Evolutionary conservation across 2,329 filamentous ascomycete genomes (phyloP).

Genomic region (Neoascochyta sp.): DNA sequence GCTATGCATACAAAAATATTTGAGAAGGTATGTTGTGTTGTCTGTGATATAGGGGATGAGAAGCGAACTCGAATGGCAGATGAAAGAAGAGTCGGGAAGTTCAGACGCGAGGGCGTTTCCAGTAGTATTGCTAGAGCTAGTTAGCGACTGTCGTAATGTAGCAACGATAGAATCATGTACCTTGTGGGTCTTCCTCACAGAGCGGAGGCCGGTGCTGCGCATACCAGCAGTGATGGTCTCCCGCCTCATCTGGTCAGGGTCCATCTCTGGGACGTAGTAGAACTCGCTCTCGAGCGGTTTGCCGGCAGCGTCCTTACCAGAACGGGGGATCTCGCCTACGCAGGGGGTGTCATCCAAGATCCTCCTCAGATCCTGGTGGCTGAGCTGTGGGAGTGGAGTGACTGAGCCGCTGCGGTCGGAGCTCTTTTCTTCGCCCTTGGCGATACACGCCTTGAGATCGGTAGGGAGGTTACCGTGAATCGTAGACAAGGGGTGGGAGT

Average conservation of each 20-base stretch:
- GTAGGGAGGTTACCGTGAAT: constrained; percentile 84
- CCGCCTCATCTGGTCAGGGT: constrained; percentile 72
- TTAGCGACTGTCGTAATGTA: constrained; percentile 8
- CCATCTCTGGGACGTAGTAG: constrained; percentile 88
- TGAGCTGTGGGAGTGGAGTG: constrained; percentile 27
- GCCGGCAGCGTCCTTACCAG: constrained; percentile 94
- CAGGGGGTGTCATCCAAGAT: constrained; percentile 72
- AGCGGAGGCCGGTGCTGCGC: constrained; percentile 81
- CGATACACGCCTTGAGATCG: constrained; percentile 42
- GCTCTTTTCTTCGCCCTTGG: constrained; percentile 21
- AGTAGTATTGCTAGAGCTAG: constrained; percentile 62
- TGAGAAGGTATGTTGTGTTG: constrained; percentile 6
- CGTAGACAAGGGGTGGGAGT: constrained; percentile 83
- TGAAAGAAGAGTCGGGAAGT: background rate
- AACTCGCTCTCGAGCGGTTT: constrained; percentile 93
- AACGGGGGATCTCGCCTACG: constrained; percentile 81
- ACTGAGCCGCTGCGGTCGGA: constrained; percentile 15
- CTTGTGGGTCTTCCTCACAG: constrained; percentile 96
- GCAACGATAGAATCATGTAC: constrained; percentile 53
- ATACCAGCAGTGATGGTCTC: constrained; percentile 81
- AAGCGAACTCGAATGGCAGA: background rate
- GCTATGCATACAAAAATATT: constrained; percentile 33
- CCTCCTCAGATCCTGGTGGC: constrained; percentile 55
- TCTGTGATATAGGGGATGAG: constrained; percentile 1
- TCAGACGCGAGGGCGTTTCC: constrained; percentile 56